Evolutionary conservation across 2,329 filamentous ascomycete genomes (phyloP), one percentile per base, ranked within the genome.

Genomic region (Colletotrichum scovillei): DNA sequence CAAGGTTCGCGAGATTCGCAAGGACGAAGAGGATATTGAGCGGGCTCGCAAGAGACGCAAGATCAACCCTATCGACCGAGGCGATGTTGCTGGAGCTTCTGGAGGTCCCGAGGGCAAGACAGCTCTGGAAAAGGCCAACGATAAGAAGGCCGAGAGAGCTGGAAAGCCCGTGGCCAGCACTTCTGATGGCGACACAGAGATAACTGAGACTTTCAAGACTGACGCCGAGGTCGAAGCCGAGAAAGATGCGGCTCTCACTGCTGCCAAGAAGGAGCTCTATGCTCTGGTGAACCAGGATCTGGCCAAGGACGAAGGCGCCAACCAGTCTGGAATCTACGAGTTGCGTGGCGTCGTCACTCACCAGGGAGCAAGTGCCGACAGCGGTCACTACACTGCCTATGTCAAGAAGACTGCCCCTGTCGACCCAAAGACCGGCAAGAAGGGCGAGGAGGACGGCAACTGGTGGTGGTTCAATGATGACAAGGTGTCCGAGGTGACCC

Each of bases 391-490:
- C 87, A 99, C 97, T 5, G 93, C 95, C 0, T 99, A 98, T 81
- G 94, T 99, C 77, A 99, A 98, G 89, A 98, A 99, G 89, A 88
- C 92, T 74, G 92, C 90, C 0, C 85, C 87, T 11, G 85, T 94
- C 71, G 93, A 97, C 77, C 88, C 92, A 19, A 91, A 92, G 79
- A 94, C 92, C 24, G 95, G 94, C 76, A 94, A 95, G 86, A 87
- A 91, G 78, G 91, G 90, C 67, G 91, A 93, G 79, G 95, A 97
- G 80, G 95, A 97, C 80, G 95, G 94, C 77, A 98, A 95, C 79
- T 99, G 97, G 97, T 99, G 97, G 96, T 99, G 97, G 96, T 99
- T 99, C 89, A 98, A 99, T 83, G 97, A 99, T 79, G 96, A 99
- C 81, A 97, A 95, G 86, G 97, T 99, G 42, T 92, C 93, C 16